Base-by-base conservation (phyloP, 1,139 yeast species). In the Nadsonia commutata region DNA sequence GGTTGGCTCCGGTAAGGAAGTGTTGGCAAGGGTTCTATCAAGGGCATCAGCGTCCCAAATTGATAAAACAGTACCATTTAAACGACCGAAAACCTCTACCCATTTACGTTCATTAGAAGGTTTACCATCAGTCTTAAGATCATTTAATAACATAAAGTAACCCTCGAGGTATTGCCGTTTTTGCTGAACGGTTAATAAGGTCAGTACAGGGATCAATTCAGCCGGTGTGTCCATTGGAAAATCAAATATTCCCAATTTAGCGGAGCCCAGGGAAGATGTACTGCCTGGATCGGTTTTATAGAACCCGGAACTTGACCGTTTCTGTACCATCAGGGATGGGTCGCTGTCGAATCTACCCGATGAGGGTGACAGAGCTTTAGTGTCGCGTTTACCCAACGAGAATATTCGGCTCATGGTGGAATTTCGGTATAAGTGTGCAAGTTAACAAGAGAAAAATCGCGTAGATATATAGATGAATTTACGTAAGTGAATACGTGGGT, bases 31-130 rank as follows among this genome's bases (percentile, higher is more conserved):
- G 54, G 67, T 72, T 46, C 68, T 71, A 22, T 83, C 82, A 48
- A 86, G 66, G 49, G 73, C 73, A 38, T 78, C 79, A 1, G 95
- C 94, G 60, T 85, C 88, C 96, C 96, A 88, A 51, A 84, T 75
- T 1, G 96, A 94, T 48, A 90, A 66, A 54, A 86, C 95, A 47
- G 86, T 83, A 16, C 98, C 98, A 7, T 85, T 76, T 40, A 90
- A 67, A 21, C 84, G 85, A 40, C 95, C 97, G 60, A 82, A 90
- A 17, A 86, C 95, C 60, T 90, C 96, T 47, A 72, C 71, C 98
- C 98, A 90, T 54, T 74, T 73, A 43, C 96, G 70, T 44, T 80
- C 85, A 0, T 78, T 74, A 2, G 71, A 69, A 0, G 95, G 90
- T 48, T 80, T 74, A 9, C 97, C 98, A 53, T 86, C 95, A 17